Conservation (phyloP, 2,329 filamentous ascomycete genomes). For the Xylaria sp. region DNA sequence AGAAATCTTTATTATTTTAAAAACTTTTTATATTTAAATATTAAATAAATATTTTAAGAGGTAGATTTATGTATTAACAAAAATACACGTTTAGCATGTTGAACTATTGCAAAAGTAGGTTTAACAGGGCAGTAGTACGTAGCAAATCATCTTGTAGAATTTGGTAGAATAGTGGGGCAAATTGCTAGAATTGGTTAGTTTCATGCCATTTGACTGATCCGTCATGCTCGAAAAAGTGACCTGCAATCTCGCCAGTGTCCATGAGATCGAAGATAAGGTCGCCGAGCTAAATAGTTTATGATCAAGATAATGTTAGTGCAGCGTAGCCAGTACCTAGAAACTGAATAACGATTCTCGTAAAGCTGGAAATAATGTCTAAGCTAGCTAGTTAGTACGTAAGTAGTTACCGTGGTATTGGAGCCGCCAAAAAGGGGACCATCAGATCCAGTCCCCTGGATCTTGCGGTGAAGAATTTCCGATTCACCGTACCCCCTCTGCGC, state of each 20-base stretch:
- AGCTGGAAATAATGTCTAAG: neutral
- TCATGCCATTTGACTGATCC: too few relatives aligned
- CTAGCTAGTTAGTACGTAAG: neutral
- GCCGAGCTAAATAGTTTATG: slow-evolving; percentile 2
- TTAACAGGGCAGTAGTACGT: too few relatives aligned
- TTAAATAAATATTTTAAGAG: too few relatives aligned
- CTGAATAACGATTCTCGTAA: neutral
- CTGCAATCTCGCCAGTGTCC: neutral
- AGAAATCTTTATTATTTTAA: too few relatives aligned
- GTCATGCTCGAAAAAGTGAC: too few relatives aligned
- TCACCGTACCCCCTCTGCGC: neutral
- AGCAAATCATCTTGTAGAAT: too few relatives aligned
- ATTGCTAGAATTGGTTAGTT: too few relatives aligned
- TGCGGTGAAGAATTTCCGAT: slow-evolving; percentile 18
- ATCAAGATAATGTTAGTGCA: neutral
- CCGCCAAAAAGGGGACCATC: slow-evolving; percentile 15
- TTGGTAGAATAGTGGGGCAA: too few relatives aligned
- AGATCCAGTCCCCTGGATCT: slow-evolving; percentile 1
- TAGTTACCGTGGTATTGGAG: slow-evolving; percentile 22
- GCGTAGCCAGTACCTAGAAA: neutral
- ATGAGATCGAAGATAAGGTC: neutral
- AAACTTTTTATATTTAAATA: too few relatives aligned
- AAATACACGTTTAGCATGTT: too few relatives aligned
- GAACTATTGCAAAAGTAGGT: too few relatives aligned
- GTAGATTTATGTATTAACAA: too few relatives aligned